Base-by-base conservation (phyloP, 2,329 filamentous ascomycete genomes). In the Epichloe typhina region DNA sequence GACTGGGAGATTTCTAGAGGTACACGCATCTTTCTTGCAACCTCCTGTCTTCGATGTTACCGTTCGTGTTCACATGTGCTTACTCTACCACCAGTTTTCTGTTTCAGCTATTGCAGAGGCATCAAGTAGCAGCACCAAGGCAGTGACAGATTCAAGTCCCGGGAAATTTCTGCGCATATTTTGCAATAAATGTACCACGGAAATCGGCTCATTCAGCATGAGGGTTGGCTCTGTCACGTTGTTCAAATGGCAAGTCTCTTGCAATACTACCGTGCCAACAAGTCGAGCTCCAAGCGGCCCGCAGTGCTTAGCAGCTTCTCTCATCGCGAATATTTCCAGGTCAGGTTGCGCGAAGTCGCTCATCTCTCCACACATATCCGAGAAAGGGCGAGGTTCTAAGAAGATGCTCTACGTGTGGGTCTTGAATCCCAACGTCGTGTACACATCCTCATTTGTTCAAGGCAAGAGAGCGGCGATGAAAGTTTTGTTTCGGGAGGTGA, bases 301-400 rank as follows among this genome's bases (percentile, higher is more conserved):
- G 0, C 71, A 79, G 47, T 81, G 77, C 52, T 66, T 81, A 3
- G 71, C 75, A 4, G 72, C 75, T 0, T 74, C 73, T 49, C 65
- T 82, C 26, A 61, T 75, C 19, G 71, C 76, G 9, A 76, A 72
- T 1, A 71, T 77, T 41, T 70, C 76, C 12, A 71, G 76, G n/a
- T 77, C 76, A 1, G 77, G 74, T 12, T 79, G 73, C 26, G 75
- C 78, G 40, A 80, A 80, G 59, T 76, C 75, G 0, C 65, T 81
- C 19, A 60, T 82, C 12, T 62, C 72, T 17, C 75, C 66, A 3
- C 57, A 63, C 49, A 47, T 33, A 0, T 49, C 54, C 8, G 41
- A 51, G 31, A 26, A 52, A 17, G 19, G 36, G 17, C 40, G 36
- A 17, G 44, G 50, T 21, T 54, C 37, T 15, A 8, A 46, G 6